phyloP scores from a whole-genome alignment of 2,329 filamentous ascomycete species.

The Drechmeria coniospora region DNA sequence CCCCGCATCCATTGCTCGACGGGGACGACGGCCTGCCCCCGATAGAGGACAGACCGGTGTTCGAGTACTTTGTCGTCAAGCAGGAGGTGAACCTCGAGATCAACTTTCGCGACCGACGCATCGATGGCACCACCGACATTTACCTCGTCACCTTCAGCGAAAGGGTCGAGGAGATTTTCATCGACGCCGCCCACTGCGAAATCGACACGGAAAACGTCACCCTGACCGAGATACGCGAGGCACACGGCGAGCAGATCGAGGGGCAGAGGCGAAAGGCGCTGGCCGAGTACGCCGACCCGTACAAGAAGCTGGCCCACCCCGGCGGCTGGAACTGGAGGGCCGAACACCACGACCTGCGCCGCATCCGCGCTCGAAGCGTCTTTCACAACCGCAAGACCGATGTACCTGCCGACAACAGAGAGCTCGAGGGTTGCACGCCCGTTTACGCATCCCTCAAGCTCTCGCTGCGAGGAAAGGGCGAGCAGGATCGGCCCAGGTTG shows the following conservation, averaged over 20 bases:
- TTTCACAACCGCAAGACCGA: slow-evolving; percentile 35
- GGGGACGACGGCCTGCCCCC: slow-evolving; percentile 17
- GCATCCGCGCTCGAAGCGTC: slow-evolving; percentile 46
- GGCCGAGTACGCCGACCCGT: slow-evolving; percentile 45
- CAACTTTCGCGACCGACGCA: slow-evolving; percentile 59
- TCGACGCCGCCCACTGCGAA: slow-evolving; percentile 48
- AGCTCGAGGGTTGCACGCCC: slow-evolving; percentile 38
- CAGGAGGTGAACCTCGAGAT: slow-evolving; percentile 84
- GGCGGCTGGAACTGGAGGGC: slow-evolving; percentile 46
- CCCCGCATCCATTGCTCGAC: slow-evolving; percentile 15
- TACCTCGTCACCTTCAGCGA: slow-evolving; percentile 51
- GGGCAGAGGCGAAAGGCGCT: slow-evolving; percentile 24
- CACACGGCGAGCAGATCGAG: slow-evolving; percentile 18
- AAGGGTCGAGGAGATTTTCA: slow-evolving; percentile 39
- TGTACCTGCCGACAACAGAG: slow-evolving; percentile 38
- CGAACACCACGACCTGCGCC: slow-evolving; percentile 60
- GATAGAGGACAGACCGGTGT: slow-evolving; percentile 19
- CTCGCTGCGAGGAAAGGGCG: slow-evolving; percentile 24
- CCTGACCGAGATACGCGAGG: slow-evolving; percentile 26
- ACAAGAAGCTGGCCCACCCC: slow-evolving; percentile 47
- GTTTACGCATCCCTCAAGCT: slow-evolving; percentile 36
- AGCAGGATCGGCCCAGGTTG: slow-evolving; percentile 23
- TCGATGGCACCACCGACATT: slow-evolving; percentile 70
- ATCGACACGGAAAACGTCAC: slow-evolving; percentile 39
- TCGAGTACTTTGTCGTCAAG: slow-evolving; percentile 47